A percentile compares a stretch with the other conserved stretches of the same genome.
These are phyloP conservation scores for Backusella australiensis DNA, from an alignment of 192 early-diverging fungal genomes.

Conservation along the genomic window DNA sequence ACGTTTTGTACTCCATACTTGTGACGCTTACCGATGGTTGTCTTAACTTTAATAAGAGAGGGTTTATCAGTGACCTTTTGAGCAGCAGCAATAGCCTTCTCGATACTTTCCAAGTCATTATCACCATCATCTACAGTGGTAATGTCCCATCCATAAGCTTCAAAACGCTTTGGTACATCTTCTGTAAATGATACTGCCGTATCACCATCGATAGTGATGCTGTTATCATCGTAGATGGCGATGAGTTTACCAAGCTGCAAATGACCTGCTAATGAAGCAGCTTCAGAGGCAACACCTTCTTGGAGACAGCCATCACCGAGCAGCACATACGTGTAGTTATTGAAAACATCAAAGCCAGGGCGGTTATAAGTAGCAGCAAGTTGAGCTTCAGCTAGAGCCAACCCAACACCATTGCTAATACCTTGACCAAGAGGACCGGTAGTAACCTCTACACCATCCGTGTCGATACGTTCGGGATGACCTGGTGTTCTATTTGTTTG, in stretches of 20 bases:
- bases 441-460: slow-evolving; percentile 92
- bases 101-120: slow-evolving; percentile 66
- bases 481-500: slow-evolving; percentile 76
- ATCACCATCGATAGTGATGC: slow-evolving; percentile 92
- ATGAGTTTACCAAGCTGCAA: slow-evolving; percentile 93
- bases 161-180: slow-evolving; percentile 83
- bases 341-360: slow-evolving; percentile 80
- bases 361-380: slow-evolving; percentile 89
- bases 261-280: slow-evolving; percentile 58
- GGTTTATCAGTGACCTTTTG: slow-evolving; percentile 86
- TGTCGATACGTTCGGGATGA: slow-evolving; percentile 87
- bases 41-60: slow-evolving; percentile 84
- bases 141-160: slow-evolving; percentile 94
- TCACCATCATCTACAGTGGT: slow-evolving; percentile 77
- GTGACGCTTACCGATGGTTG: slow-evolving; percentile 76
- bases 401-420: slow-evolving; percentile 87
- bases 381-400: slow-evolving; percentile 87
- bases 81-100: slow-evolving; percentile 75
- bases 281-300: slow-evolving; percentile 96
- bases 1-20: background rate
- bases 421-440: slow-evolving; percentile 97
- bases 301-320: slow-evolving; percentile 97
- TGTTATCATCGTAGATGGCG: slow-evolving; percentile 94
- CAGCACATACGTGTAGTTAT: slow-evolving; percentile 84
- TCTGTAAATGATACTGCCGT: slow-evolving; percentile 88